Conservation (phyloP, 2,329 filamentous ascomycete species). For the Aspergillus chevalieri region DNA sequence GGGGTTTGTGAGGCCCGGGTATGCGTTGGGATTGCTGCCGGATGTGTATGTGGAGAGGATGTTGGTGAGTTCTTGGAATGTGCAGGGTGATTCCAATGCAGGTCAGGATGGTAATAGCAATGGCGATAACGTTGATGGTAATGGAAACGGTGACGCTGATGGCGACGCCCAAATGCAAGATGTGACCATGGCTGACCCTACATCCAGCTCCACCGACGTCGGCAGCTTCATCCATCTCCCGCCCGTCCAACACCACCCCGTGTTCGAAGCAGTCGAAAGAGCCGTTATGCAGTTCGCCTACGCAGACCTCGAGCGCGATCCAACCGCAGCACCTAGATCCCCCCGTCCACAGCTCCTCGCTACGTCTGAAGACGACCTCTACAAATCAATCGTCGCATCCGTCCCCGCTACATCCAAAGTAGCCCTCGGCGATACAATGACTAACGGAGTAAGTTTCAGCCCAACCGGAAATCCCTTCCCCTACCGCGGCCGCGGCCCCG, state of each 20-base stretch:
- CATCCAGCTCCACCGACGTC: background rate
- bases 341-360: conserved; percentile 11
- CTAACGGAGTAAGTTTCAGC: conserved; percentile 12
- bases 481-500: conserved; percentile 28
- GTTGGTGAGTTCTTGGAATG: background rate
- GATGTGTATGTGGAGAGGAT: conserved; percentile 12
- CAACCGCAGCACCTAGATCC: conserved; percentile 10
- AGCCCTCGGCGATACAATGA: conserved; percentile 7
- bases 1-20: conserved; percentile 8
- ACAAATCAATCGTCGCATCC: conserved; percentile 11
- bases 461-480: conserved; percentile 14
- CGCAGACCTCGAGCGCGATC: conserved; percentile 24
- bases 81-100: background rate
- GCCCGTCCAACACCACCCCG: background rate
- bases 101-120: background rate
- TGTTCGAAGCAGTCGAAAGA: conserved; percentile 19
- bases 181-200: too few species aligned
- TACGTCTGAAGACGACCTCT: conserved; percentile 9
- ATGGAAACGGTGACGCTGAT: background rate
- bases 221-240: background rate
- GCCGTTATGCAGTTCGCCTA: conserved; percentile 23
- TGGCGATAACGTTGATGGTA: too few species aligned
- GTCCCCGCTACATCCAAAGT: conserved; percentile 12
- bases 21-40: conserved; percentile 5
- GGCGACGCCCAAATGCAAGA: too few species aligned